phyloP scores from a whole-genome alignment of 805 yeast species.

The Yamadazyma endophytica region DNA sequence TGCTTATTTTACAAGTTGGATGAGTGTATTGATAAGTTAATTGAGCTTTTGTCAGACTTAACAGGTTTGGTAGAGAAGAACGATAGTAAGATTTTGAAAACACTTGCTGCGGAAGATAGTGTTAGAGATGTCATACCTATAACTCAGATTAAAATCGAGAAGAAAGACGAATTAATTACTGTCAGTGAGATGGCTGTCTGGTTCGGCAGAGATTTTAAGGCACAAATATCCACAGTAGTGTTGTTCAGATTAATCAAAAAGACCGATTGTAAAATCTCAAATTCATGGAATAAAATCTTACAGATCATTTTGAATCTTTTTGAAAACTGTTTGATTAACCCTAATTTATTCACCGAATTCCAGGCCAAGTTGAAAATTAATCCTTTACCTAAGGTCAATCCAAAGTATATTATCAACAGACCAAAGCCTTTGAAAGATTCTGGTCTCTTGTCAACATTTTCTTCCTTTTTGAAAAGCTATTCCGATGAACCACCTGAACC shows the following conservation, averaged over 20 bases:
- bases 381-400: constrained; percentile 56
- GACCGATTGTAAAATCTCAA: constrained; percentile 46
- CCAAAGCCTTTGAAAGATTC: constrained; percentile 63
- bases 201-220: constrained; percentile 88
- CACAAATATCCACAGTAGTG: constrained; percentile 84
- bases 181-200: constrained; percentile 79
- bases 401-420: constrained; percentile 62
- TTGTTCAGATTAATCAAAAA: constrained; percentile 71
- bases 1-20: constrained; percentile 61
- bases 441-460: constrained; percentile 85
- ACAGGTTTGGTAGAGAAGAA: constrained; percentile 67
- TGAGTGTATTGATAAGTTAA: constrained; percentile 58
- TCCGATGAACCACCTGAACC: constrained; percentile 89
- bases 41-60: constrained; percentile 62
- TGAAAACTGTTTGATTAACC: constrained; percentile 67
- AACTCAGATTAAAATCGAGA: constrained; percentile 47
- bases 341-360: constrained; percentile 57
- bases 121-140: constrained; percentile 39
- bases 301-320: constrained; percentile 60
- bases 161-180: constrained; percentile 54
- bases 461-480: constrained; percentile 85
- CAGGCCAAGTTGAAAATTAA: constrained; percentile 54
- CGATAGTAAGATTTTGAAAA: constrained; percentile 28
- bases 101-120: constrained; percentile 19
- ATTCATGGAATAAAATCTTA: constrained; percentile 60